Conservation (phyloP, 371 early-diverging fungal genomes). For the Phascolomyces articulosus region DNA sequence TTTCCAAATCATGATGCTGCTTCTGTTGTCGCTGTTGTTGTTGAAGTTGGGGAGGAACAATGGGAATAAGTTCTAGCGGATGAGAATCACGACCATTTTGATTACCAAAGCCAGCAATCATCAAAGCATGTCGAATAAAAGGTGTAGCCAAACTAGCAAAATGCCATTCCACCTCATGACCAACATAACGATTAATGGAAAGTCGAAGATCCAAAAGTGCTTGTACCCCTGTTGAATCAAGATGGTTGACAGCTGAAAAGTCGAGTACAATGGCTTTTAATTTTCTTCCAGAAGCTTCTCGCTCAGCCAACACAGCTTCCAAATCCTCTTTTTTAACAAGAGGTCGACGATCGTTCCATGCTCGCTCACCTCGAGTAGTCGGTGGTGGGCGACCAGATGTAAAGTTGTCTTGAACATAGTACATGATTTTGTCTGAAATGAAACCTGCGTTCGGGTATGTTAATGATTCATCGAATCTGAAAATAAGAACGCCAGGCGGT, state of each 20-base stretch:
- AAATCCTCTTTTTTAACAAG: constrained; percentile 17
- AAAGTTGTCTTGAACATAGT: constrained; percentile 27
- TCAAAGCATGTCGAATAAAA: constrained; percentile 29
- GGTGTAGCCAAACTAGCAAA: constrained; percentile 34
- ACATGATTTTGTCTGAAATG: constrained; percentile 46
- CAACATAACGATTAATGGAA: constrained; percentile 48
- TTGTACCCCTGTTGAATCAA: constrained; percentile 66
- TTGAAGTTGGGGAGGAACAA: constrained; percentile 14
- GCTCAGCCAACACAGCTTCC: constrained; percentile 10
- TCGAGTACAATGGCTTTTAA: constrained; percentile 62
- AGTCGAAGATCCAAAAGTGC: constrained; percentile 47
- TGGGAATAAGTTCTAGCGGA: constrained; percentile 16
- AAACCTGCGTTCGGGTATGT: constrained; percentile 70
- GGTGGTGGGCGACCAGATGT: constrained; percentile 23
- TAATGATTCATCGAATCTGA: constrained; percentile 63
- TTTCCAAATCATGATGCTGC: not conserved
- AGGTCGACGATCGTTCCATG: constrained; percentile 54
- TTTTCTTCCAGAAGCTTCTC: constrained; percentile 9
- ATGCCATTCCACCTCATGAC: constrained; percentile 43
- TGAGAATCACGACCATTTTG: constrained; percentile 15
- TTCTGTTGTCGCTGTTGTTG: not conserved
- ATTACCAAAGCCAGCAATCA: constrained; percentile 36
- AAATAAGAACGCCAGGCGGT: constrained; percentile 63
- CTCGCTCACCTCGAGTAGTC: constrained; percentile 38
- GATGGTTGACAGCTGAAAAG: constrained; percentile 61